Base-by-base conservation (phyloP, 1,139 yeast species). In the Pichia inconspicua region DNA sequence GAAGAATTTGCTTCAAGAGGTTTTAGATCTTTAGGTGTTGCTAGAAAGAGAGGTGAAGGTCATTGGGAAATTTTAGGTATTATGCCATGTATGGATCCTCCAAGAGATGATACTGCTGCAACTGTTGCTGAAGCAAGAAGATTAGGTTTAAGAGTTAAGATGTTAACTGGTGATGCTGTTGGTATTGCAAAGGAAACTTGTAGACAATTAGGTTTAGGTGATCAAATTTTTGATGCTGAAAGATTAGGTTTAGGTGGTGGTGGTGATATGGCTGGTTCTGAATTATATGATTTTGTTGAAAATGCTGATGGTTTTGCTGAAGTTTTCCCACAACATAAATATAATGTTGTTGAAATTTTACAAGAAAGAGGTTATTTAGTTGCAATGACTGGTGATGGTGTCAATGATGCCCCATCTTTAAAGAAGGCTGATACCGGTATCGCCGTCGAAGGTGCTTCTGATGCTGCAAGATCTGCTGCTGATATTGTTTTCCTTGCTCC, bases 381-480 rank as follows among this genome's bases (percentile, higher is more conserved):
- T 76, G 96, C 95, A 72, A 87, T 87, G 95, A 87, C 96, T 78
- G 96, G 96, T 84, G 96, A 87, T 71, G 96, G 96, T 82, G 95
- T 87, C 69, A 87, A 87, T 75, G 96, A 87, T 75, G 95, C 96
- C 64, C 96, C 96, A 68, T 87, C 95, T 60, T 80, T 87, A 74
- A 87, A 87, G 84, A 86, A 86, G 77, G 95, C 96, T 71, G 95
- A 87, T 73, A 85, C 95, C 63, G 96, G 95, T 84, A 87, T 87
- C 76, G 95, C 95, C 68, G 95, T 87, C 70, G 95, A 86, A 75
- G 95, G 95, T 82, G 90, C 95, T 63, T 84, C 95, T 63, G 96
- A 87, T 74, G 94, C 95, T 69, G 96, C 96, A 62, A 81, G 95
- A 73, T 85, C 95, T 62, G 96, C 96, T 74, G 90, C 95, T 66